Percentiles rank a stretch among this genome's conserved stretches.
Evolutionary conservation across 495 filamentous ascomycete genomes (phyloP).

Genomic region (Xylaria intraflava): DNA sequence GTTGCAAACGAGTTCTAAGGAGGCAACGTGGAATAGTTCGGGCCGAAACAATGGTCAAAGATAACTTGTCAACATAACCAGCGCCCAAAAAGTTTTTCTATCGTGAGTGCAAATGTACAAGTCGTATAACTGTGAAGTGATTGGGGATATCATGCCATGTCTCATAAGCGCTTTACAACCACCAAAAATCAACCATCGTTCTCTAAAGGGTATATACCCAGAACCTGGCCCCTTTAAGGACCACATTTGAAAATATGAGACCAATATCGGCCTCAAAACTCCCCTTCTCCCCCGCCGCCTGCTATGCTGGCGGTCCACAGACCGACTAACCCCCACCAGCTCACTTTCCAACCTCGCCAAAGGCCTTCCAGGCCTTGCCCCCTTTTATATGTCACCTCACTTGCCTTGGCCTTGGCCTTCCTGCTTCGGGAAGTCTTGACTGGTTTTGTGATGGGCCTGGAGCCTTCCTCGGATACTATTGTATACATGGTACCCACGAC

Average conservation of each 20-base stretch:
- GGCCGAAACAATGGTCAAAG: too few relatives aligned
- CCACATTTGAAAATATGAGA: background rate
- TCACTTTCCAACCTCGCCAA: constrained; percentile 90
- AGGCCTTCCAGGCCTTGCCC: constrained; percentile 81
- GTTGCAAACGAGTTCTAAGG: too few relatives aligned
- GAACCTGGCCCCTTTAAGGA: background rate
- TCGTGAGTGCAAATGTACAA: background rate
- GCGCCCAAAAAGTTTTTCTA: background rate
- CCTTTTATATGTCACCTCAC: constrained; percentile 47
- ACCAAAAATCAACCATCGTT: constrained; percentile 1
- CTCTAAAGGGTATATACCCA: background rate
- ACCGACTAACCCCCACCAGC: constrained; percentile 90
- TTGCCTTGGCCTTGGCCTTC: constrained; percentile 30
- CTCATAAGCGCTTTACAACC: constrained; percentile 18
- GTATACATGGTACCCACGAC: constrained; percentile 81
- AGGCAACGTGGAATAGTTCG: too few relatives aligned
- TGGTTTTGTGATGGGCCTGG: constrained; percentile 31
- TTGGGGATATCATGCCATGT: constrained; percentile 29
- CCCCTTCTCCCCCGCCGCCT: constrained; percentile 42
- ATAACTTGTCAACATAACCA: too few relatives aligned
- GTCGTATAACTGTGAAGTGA: constrained; percentile 8
- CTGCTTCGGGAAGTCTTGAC: constrained; percentile 20
- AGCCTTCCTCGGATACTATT: constrained; percentile 79
- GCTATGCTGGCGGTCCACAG: constrained; percentile 56
- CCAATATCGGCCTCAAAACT: constrained; percentile 28